phyloP scores from a whole-genome alignment of 306 rosid genomes.

The Acacia acuminata region DNA sequence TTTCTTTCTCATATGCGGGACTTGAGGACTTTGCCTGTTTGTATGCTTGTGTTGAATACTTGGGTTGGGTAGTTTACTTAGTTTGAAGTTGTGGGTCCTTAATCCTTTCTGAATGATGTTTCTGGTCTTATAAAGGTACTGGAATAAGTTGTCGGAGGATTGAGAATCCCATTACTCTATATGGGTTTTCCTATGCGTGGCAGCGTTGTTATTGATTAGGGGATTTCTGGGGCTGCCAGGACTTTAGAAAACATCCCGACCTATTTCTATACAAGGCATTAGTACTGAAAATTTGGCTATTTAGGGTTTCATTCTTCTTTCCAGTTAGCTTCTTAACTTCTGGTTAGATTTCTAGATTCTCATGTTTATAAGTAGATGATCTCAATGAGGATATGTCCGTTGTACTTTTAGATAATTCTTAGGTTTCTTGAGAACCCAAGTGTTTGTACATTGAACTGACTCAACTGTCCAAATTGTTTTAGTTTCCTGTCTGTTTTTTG shows the following conservation, averaged over 20 bases:
- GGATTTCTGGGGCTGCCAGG: not conserved
- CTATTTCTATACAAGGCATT: not conserved
- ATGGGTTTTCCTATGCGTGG: not conserved
- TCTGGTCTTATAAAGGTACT: not conserved
- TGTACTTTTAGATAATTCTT: not conserved
- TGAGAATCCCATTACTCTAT: not conserved
- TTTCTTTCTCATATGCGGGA: not conserved
- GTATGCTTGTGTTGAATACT: not conserved
- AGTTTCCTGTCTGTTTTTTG: constrained; percentile 34
- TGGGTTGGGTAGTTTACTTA: not conserved
- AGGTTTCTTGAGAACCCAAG: not conserved
- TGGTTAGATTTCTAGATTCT: not conserved
- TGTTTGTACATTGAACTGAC: constrained; percentile 28
- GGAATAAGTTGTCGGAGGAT: not conserved
- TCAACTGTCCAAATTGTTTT: not conserved
- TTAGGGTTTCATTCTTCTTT: not conserved
- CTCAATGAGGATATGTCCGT: not conserved
- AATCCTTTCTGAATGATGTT: not conserved
- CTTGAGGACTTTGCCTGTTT: not conserved
- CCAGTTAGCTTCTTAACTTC: not conserved
- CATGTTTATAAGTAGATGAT: not conserved
- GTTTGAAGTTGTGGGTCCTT: not conserved
- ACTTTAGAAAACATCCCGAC: not conserved
- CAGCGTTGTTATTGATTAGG: not conserved
- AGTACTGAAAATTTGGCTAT: not conserved